A percentile compares a stretch with the other conserved stretches of the same genome.
Conservation (phyloP, 768 basidiomycete genomes). For the Gloeopeniophorella convolvens region DNA sequence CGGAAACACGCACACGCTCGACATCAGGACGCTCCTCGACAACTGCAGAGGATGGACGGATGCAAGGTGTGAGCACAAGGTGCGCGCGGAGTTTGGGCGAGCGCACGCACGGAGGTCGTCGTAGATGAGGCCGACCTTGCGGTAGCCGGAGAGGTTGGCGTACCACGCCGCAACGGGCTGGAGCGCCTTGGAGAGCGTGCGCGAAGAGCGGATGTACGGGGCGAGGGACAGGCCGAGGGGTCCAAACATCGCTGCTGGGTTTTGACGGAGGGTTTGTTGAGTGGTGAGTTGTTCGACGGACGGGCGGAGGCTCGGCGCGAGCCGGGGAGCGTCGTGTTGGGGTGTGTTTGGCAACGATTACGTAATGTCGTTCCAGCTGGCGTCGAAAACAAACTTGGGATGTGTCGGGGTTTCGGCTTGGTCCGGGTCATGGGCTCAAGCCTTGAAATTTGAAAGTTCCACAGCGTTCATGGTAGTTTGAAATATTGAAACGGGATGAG, state of each 20-base stretch:
- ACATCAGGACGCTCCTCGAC: conserved; percentile 73
- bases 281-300: no score
- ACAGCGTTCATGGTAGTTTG: no score
- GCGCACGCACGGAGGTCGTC: conserved; percentile 85
- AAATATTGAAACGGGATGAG: no score
- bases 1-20: conserved; percentile 54
- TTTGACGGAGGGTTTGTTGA: conserved; percentile 4
- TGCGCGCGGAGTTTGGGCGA: conserved; percentile 6
- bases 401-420: no score
- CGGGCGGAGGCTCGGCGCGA: no score
- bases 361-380: no score
- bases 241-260: conserved; percentile 37
- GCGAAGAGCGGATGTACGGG: conserved; percentile 62
- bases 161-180: conserved; percentile 83
- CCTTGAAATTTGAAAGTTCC: no score
- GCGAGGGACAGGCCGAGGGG: conserved; percentile 73
- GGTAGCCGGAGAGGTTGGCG: conserved; percentile 72
- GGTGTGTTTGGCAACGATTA: no score
- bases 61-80: conserved; percentile 10
- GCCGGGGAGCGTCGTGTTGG: no score
- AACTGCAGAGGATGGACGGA: conserved; percentile 36
- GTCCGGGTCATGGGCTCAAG: no score
- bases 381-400: no score
- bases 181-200: conserved; percentile 58
- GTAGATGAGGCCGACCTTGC: conserved; percentile 83